These are phyloP conservation scores for Penicillium sp. DNA, from an alignment of 2,329 filamentous ascomycete genomes.

Conservation along the genomic window DNA sequence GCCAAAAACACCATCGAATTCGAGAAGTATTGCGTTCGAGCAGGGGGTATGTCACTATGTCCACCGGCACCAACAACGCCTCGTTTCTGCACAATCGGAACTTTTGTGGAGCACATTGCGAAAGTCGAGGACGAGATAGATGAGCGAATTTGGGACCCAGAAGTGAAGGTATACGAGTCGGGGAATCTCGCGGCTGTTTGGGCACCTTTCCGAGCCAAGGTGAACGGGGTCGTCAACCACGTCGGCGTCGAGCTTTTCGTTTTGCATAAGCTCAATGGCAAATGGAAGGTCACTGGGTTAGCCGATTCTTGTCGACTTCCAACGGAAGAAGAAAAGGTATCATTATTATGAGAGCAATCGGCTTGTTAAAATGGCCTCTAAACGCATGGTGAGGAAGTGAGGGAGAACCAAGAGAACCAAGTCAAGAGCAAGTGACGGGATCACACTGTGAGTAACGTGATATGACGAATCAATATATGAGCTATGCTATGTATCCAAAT, in stretches of 20 bases:
- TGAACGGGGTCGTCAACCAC: conserved; percentile 42
- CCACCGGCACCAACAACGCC: conserved; percentile 34
- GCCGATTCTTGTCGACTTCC: conserved; percentile 41
- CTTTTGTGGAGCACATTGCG: conserved; percentile 39
- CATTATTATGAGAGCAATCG: conserved; percentile 12
- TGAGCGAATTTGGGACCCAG: conserved; percentile 41
- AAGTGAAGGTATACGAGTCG: conserved; percentile 36
- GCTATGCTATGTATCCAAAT: conserved; percentile 12
- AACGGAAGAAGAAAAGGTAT: conserved; percentile 34
- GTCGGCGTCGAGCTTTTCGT: conserved; percentile 43
- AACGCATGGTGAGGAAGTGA: not conserved
- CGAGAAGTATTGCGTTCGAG: conserved; percentile 40
- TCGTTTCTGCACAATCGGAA: conserved; percentile 43
- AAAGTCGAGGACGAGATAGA: conserved; percentile 37
- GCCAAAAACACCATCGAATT: conserved; percentile 38
- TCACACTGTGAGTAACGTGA: not conserved
- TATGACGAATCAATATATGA: not conserved
- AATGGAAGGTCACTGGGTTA: conserved; percentile 43
- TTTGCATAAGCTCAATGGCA: conserved; percentile 38
- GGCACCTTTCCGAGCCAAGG: conserved; percentile 41
- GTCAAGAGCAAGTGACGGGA: not conserved
- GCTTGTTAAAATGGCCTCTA: not conserved
- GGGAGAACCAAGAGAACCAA: not conserved
- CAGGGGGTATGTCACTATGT: conserved; percentile 42
- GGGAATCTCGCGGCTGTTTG: conserved; percentile 40